Conservation (phyloP, 2,329 filamentous ascomycete genomes). For the Diaporthe batatas region DNA sequence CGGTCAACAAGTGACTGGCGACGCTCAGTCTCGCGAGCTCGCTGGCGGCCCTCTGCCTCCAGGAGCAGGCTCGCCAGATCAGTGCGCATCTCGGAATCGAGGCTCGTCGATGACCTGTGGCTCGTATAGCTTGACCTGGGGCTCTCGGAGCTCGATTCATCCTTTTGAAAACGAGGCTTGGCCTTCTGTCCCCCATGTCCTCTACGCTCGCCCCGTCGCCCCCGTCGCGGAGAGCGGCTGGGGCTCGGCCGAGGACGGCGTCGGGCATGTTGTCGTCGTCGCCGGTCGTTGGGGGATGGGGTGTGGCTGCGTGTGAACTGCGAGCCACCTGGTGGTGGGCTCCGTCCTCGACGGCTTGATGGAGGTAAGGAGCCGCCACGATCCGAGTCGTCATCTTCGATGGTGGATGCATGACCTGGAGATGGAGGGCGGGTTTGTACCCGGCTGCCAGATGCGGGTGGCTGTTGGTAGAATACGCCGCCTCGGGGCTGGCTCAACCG, state of each 20-base stretch:
- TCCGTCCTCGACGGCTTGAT: not conserved
- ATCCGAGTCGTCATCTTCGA: constrained; percentile 29
- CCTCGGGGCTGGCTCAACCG: not conserved
- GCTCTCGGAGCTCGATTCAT: not conserved
- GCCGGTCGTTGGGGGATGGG: not conserved
- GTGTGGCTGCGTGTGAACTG: not conserved
- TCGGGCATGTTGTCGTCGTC: not conserved
- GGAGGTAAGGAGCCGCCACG: constrained; percentile 19
- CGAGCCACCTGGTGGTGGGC: constrained; percentile 7
- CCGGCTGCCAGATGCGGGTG: not conserved
- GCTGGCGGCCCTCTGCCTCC: constrained; percentile 4
- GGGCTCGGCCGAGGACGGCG: not conserved
- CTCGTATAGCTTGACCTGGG: constrained; percentile 12
- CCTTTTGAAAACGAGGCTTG: not conserved
- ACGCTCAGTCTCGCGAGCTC: constrained; percentile 16
- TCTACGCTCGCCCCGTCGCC: not conserved
- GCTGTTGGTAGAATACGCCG: not conserved
- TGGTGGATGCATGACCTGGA: constrained; percentile 33
- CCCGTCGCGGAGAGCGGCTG: constrained; percentile 3
- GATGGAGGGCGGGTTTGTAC: constrained; percentile 16
- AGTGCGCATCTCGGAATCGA: constrained; percentile 30
- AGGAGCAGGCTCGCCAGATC: constrained; percentile 18
- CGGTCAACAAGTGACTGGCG: constrained; percentile 26
- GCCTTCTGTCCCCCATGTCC: not conserved
- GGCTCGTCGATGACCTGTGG: constrained; percentile 25